Evolutionary conservation across 140 eudicot genomes (phyloP), one percentile per base, ranked within the genome.

Genomic region (Senecio squalidus): DNA sequence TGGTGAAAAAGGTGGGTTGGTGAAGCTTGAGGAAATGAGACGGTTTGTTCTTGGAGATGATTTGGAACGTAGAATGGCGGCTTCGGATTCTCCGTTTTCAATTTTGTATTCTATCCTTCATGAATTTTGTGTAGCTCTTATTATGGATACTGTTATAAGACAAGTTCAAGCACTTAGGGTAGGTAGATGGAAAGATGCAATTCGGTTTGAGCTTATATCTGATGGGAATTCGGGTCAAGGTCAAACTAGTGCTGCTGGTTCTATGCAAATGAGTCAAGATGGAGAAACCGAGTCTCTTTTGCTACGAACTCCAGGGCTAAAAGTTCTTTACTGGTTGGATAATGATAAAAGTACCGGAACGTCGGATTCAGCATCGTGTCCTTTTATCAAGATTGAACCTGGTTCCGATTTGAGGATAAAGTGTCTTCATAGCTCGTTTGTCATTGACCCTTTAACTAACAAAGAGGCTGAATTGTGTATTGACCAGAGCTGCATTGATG

Each of bases 101-200:
- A 84, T 74, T 50, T 66, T 93, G 59, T 93, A 88, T 72, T 75
- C 96, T 30, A 78, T 93, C 59, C 78, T 93, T 27, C 99, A 93
- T 62, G 99, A 93, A 62, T 78, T 93, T 30, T 88, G 95, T 69
- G 82, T 88, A 31, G 95, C 96, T 9, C 96, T 93, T 59, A 43
- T 79, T 27, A 88, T 93, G 99, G 99, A 93, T 63, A 93, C 99
- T 62, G 95, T 93, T 23, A 77, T 93, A 64, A 77, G 93, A 69
- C 99, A 93, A 80, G 96, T 88, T 41, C 86, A 77, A 65, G 80
- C 86, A 70, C 96, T 93, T 48, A 79, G 87, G 30, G 78, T 61
- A 33, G 99, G 96, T 50, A 78, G 99, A 60, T 93, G 99, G 99
- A 93, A 80, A 74, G 95, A 93, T 80, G 95, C 96, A 38, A 88